Percentiles rank a stretch among this genome's conserved stretches.
These are phyloP conservation scores for Bacterosira constricta DNA, from an alignment of 108 stramenopile species.

Conservation along the genomic window DNA sequence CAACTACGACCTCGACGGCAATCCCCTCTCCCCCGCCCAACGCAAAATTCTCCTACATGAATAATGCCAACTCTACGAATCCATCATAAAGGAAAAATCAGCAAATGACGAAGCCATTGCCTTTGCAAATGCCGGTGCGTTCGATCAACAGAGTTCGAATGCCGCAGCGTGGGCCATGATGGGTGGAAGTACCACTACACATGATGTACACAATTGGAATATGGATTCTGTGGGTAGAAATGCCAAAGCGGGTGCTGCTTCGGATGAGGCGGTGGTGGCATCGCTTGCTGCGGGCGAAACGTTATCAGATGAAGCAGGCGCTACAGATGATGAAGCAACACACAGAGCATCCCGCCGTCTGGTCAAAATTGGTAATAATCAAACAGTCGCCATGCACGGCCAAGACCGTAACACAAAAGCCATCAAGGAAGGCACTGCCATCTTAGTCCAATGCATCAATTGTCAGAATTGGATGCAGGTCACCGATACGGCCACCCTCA, in stretches of 20 bases:
- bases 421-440: slow-evolving; percentile 71
- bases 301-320: slow-evolving; percentile 22
- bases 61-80: slow-evolving; percentile 71
- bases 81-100: slow-evolving; percentile 63
- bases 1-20: slow-evolving; percentile 50
- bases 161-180: slow-evolving; percentile 13
- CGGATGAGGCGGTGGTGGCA: neutral
- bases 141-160: slow-evolving; percentile 34
- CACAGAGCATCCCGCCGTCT: too few species aligned
- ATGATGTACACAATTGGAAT: too few species aligned
- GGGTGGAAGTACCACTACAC: too few species aligned
- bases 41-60: slow-evolving; percentile 73
- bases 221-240: too few species aligned
- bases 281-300: slow-evolving; percentile 16
- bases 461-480: slow-evolving; percentile 90
- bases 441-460: slow-evolving; percentile 72
- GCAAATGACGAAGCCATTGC: slow-evolving; percentile 61
- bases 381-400: slow-evolving; percentile 67
- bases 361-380: slow-evolving; percentile 55
- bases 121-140: slow-evolving; percentile 27
- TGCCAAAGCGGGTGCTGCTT: too few species aligned
- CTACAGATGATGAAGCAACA: too few species aligned
- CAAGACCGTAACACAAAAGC: slow-evolving; percentile 70
- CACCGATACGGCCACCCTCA: slow-evolving; percentile 65
- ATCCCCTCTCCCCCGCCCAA: slow-evolving; percentile 52